Evolutionary conservation across 495 filamentous ascomycete species (phyloP).

Genomic region (Extremus antarcticus): DNA sequence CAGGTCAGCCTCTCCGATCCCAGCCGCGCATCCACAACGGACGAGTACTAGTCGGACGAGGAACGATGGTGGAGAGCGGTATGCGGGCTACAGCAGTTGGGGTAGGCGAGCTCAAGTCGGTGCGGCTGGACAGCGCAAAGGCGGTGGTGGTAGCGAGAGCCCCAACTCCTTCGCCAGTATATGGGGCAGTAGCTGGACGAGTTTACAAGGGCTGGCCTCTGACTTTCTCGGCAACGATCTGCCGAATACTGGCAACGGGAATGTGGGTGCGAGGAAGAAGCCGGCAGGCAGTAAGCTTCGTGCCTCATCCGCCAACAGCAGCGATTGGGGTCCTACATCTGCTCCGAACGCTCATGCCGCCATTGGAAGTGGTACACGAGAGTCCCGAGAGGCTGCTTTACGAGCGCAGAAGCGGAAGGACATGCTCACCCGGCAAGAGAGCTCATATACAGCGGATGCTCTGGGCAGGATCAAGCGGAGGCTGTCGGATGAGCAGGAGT

Average conservation of each 20-base stretch:
- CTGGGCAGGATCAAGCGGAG: constrained; percentile 47
- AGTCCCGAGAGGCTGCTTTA: constrained; percentile 45
- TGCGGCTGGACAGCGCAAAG: constrained; percentile 6
- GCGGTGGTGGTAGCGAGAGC: not conserved
- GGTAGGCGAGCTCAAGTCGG: constrained; percentile 1
- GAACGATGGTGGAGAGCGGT: constrained; percentile 6
- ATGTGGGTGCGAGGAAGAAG: constrained; percentile 1
- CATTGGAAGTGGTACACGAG: constrained; percentile 44
- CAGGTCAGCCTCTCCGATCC: constrained; percentile 27
- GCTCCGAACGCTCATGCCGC: constrained; percentile 21
- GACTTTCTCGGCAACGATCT: constrained; percentile 26
- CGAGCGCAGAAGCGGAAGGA: constrained; percentile 54
- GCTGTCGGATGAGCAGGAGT: constrained; percentile 43
- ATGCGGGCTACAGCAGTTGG: constrained; percentile 7
- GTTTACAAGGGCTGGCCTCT: constrained; percentile 34
- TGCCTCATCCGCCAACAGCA: not conserved
- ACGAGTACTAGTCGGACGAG: not conserved
- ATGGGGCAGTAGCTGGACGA: constrained; percentile 30
- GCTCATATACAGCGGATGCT: constrained; percentile 32
- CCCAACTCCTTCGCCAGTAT: constrained; percentile 13
- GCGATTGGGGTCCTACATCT: constrained; percentile 46
- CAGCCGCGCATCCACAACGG: constrained; percentile 23
- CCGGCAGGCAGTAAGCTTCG: not conserved
- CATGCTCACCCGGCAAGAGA: constrained; percentile 44
- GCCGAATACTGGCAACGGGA: constrained; percentile 28